Percentiles rank a stretch among this genome's conserved stretches.
Conservation (phyloP, 2,329 filamentous ascomycete species). For the Colletotrichum truncatum region DNA sequence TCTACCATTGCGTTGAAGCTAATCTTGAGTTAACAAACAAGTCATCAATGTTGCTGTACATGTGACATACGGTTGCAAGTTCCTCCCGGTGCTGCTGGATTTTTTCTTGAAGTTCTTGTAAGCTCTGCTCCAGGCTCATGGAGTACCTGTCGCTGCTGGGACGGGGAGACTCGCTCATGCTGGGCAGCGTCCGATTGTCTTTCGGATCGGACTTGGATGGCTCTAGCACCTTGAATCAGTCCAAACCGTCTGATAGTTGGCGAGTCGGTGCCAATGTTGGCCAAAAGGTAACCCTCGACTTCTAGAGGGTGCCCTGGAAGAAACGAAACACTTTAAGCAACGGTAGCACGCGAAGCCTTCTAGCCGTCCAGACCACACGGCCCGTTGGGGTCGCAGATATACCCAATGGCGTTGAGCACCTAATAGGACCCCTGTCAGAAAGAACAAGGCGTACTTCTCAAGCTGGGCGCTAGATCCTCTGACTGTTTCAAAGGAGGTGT, state of each 20-base stretch:
- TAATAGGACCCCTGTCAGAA: slow-evolving; percentile 18
- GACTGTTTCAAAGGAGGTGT: slow-evolving; percentile 27
- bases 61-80: slow-evolving; percentile 41
- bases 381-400: slow-evolving; percentile 2
- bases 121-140: slow-evolving; percentile 70
- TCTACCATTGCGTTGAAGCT: slow-evolving; percentile 33
- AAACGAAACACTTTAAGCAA: slow-evolving; percentile 31
- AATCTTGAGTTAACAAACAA: background rate
- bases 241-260: slow-evolving; percentile 20
- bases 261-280: background rate
- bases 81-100: slow-evolving; percentile 63
- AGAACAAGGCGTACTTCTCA: slow-evolving; percentile 17
- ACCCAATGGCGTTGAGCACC: slow-evolving; percentile 14
- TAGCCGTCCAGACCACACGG: slow-evolving; percentile 17
- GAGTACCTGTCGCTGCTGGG: slow-evolving; percentile 50
- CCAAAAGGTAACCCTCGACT: slow-evolving; percentile 12
- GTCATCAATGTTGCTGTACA: background rate
- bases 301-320: slow-evolving; percentile 11
- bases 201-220: background rate
- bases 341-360: slow-evolving; percentile 4
- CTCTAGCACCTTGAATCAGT: slow-evolving; percentile 5
- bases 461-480: slow-evolving; percentile 21
- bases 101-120: slow-evolving; percentile 71
- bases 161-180: slow-evolving; percentile 7
- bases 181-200: background rate